A percentile compares a stretch with the other conserved stretches of the same genome.
Evolutionary conservation across 768 basidiomycete species (phyloP).

Genomic region (Boletus sp.): DNA sequence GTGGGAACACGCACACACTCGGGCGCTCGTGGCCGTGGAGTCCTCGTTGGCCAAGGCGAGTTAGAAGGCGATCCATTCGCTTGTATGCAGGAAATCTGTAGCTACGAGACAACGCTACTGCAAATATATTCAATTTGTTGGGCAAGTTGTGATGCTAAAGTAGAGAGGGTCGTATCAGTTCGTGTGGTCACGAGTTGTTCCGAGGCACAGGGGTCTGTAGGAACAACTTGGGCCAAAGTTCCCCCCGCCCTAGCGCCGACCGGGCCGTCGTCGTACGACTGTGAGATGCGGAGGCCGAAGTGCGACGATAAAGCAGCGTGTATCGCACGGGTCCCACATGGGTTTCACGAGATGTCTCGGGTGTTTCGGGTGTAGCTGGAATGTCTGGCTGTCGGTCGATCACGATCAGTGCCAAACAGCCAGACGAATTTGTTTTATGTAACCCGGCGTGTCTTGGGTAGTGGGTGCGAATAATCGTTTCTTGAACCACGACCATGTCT

Average conservation of each 20-base stretch:
- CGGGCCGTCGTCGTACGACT: neutral
- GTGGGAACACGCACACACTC: constrained; percentile 71
- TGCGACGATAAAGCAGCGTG: neutral
- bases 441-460: constrained; percentile 8
- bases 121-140: no score
- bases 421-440: constrained; percentile 23
- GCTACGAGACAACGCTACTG: neutral
- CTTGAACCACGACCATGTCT: constrained; percentile 29
- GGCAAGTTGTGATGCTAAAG: neutral
- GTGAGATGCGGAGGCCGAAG: constrained; percentile 17
- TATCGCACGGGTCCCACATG: neutral
- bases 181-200: constrained; percentile 1
- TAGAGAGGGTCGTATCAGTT: neutral
- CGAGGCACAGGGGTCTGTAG: neutral
- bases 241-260: neutral
- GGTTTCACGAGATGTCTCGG: constrained; percentile 14
- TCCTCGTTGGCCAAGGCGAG: constrained; percentile 44
- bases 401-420: neutral
- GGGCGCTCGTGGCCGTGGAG: constrained; percentile 65
- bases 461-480: constrained; percentile 15
- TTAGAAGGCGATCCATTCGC: neutral
- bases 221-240: neutral
- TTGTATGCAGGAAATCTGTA: neutral
- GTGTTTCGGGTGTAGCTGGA: neutral
- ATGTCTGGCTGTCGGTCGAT: neutral